These are phyloP conservation scores for Fagopyrum esculentum DNA, from an alignment of 148 eudicot genomes.

Conservation along the genomic window DNA sequence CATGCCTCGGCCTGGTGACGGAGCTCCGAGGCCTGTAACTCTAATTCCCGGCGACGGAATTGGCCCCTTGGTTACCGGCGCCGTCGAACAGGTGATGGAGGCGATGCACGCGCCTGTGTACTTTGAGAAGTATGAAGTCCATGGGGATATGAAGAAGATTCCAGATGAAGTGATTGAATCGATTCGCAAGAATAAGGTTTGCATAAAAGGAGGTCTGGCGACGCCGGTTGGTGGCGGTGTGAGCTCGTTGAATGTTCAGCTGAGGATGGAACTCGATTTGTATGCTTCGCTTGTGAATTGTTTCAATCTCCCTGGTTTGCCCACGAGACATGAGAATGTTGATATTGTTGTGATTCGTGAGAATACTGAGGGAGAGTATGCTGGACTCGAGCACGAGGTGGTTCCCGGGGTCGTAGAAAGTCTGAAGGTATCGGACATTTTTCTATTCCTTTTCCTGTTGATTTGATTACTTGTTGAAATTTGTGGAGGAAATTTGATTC, in stretches of 20 bases:
- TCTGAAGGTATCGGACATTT: slow-evolving; percentile 21
- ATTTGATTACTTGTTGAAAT: neutral
- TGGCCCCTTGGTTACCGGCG: slow-evolving; percentile 30
- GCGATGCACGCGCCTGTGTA: slow-evolving; percentile 33
- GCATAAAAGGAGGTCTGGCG: slow-evolving; percentile 29
- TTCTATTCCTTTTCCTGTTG: neutral
- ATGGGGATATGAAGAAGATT: slow-evolving; percentile 26
- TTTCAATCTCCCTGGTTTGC: slow-evolving; percentile 26
- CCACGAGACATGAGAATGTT: slow-evolving; percentile 31
- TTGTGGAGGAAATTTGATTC: neutral
- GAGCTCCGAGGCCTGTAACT: slow-evolving; percentile 24
- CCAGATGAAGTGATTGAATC: slow-evolving; percentile 28
- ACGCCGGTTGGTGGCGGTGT: slow-evolving; percentile 35
- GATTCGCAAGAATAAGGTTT: slow-evolving; percentile 31
- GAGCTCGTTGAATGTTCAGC: slow-evolving; percentile 27
- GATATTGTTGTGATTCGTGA: slow-evolving; percentile 33
- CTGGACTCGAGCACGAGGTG: slow-evolving; percentile 36
- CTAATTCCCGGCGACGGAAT: slow-evolving; percentile 34
- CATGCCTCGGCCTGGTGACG: slow-evolving; percentile 38
- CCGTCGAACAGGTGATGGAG: slow-evolving; percentile 33
- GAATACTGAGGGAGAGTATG: slow-evolving; percentile 33
- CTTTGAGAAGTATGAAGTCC: slow-evolving; percentile 27
- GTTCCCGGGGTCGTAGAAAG: slow-evolving; percentile 35
- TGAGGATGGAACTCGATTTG: slow-evolving; percentile 29
- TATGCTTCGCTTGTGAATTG: slow-evolving; percentile 33